phyloP scores from a whole-genome alignment of 1,284 basidiomycete species.

The Leccinum insolens region DNA sequence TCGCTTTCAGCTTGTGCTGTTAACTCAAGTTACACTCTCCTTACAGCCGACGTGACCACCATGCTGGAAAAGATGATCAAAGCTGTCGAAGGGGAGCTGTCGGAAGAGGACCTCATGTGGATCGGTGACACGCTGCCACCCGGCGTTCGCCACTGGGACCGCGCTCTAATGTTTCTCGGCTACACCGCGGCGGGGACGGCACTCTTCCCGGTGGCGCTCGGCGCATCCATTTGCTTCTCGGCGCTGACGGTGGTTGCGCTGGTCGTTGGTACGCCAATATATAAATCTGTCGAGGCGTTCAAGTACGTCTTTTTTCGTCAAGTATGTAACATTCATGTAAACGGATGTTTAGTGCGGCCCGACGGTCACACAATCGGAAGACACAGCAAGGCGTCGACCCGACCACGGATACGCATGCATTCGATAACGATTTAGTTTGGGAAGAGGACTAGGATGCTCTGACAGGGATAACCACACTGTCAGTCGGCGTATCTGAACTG shows the following conservation, averaged over 20 bases:
- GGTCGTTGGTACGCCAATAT: not conserved
- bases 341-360: not conserved
- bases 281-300: not conserved
- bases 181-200: not conserved
- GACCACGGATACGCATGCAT: not conserved
- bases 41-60: constrained; percentile 20
- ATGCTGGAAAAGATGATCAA: constrained; percentile 1
- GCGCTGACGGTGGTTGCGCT: not conserved
- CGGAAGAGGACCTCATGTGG: constrained; percentile 19
- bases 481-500: not conserved
- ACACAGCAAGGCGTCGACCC: not conserved
- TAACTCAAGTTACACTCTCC: not conserved
- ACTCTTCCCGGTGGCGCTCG: not conserved
- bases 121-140: constrained; percentile 7
- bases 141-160: not conserved
- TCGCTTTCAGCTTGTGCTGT: no score
- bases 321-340: not conserved
- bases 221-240: not conserved
- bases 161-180: not conserved
- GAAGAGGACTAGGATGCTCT: not conserved
- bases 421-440: not conserved
- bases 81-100: constrained; percentile 20
- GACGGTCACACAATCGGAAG: not conserved
- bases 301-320: not conserved
- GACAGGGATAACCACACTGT: not conserved